Evolutionary conservation across 1,284 basidiomycete species (phyloP).

Genomic region (Sphagnurus paluster): DNA sequence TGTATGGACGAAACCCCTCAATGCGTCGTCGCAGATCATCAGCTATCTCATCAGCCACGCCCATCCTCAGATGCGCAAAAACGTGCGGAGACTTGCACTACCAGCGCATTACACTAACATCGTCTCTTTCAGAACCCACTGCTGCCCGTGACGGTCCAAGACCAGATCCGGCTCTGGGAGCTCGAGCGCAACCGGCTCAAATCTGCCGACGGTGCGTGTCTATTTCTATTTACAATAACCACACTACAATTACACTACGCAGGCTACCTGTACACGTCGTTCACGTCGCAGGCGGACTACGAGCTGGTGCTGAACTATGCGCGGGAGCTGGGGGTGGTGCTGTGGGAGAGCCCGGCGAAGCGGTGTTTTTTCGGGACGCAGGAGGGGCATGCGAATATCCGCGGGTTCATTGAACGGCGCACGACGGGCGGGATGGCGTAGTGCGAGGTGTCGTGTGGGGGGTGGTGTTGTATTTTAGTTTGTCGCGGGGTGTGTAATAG

Average conservation of each 20-base stretch:
- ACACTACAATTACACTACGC: constrained; percentile 16
- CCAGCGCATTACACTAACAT: constrained; percentile 7
- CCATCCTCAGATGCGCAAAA: constrained; percentile 97
- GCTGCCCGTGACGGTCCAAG: constrained; percentile 93
- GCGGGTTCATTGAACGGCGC: constrained; percentile 76
- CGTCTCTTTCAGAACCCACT: constrained; percentile 69
- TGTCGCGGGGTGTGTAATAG: too few relatives aligned
- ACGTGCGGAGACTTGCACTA: constrained; percentile 54
- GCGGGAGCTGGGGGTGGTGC: constrained; percentile 74
- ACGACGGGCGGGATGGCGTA: constrained; percentile 33
- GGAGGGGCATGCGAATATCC: constrained; percentile 79
- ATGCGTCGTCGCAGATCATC: constrained; percentile 70
- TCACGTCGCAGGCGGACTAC: constrained; percentile 85
- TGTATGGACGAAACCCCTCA: background rate
- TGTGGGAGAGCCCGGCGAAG: constrained; percentile 73
- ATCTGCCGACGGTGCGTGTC: constrained; percentile 72
- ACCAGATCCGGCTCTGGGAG: constrained; percentile 98
- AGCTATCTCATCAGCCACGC: constrained; percentile 93
- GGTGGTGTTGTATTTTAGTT: too few relatives aligned
- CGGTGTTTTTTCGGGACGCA: constrained; percentile 83
- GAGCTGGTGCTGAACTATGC: constrained; percentile 87
- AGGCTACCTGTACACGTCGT: constrained; percentile 90
- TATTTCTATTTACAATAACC: constrained; percentile 20
- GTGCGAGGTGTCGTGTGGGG: constrained; percentile 4
- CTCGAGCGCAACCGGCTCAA: constrained; percentile 92